A percentile compares a stretch with the other conserved stretches of the same genome.
phyloP scores from a whole-genome alignment of 495 filamentous ascomycete species.

The Tuber brumale region DNA sequence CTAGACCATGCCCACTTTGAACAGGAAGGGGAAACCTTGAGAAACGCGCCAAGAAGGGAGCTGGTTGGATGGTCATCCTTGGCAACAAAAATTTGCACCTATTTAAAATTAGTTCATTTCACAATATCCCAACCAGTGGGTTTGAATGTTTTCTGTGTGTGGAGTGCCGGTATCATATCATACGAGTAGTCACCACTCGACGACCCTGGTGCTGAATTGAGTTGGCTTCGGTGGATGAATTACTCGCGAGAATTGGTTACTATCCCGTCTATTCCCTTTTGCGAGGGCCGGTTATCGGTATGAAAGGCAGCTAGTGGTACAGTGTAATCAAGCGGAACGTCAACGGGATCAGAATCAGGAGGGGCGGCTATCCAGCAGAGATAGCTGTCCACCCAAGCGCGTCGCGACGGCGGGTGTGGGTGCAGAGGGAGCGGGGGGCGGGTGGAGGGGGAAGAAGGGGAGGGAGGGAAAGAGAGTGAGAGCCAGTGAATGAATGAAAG shows the following conservation, averaged over 20 bases:
- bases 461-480: background rate
- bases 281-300: conserved; percentile 1
- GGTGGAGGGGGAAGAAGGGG: background rate
- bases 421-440: background rate
- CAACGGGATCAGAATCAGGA: background rate
- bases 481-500: background rate
- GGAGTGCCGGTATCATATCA: too few relatives aligned
- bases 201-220: background rate
- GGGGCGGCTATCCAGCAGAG: background rate
- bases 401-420: background rate
- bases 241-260: conserved; percentile 21
- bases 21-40: conserved; percentile 7
- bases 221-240: background rate
- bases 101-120: conserved; percentile 42
- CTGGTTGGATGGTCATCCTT: conserved; percentile 28
- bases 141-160: conserved; percentile 29
- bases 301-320: conserved; percentile 9
- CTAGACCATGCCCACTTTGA: conserved; percentile 26
- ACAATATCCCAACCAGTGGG: conserved; percentile 32
- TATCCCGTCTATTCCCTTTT: conserved; percentile 21
- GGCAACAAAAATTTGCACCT: conserved; percentile 23
- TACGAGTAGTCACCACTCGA: background rate
- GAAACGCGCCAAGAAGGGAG: conserved; percentile 23
- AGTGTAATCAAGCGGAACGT: conserved; percentile 9
- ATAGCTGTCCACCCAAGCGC: background rate